Percentiles rank a stretch among this genome's conserved stretches.
These are phyloP conservation scores for Rhipidocladum racemiflorum DNA, from an alignment of 176 grass and related monocot species.

Conservation along the genomic window DNA sequence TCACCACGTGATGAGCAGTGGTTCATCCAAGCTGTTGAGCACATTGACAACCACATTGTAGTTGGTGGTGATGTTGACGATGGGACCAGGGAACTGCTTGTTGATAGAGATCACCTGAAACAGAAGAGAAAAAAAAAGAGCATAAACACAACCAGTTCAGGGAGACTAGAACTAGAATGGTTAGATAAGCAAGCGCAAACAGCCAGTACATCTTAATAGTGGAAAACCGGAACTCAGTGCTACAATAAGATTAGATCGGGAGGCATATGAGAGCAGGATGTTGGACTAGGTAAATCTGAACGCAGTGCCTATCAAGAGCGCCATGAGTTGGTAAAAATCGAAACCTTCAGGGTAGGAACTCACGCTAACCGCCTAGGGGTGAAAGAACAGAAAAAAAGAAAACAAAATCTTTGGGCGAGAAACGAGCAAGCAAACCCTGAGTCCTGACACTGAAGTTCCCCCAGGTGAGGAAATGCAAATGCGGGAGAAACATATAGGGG, in stretches of 20 bases:
- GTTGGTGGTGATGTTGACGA: constrained; percentile 78
- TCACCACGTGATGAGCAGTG: constrained; percentile 78
- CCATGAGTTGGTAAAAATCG: background rate
- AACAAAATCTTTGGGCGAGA: background rate
- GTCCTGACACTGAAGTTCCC: background rate
- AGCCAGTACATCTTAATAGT: background rate
- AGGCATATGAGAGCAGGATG: background rate
- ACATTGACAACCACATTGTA: constrained; percentile 78
- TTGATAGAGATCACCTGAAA: constrained; percentile 73
- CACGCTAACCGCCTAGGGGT: background rate
- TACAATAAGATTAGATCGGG: background rate
- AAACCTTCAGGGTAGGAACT: background rate
- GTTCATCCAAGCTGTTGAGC: constrained; percentile 90
- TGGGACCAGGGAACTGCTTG: constrained; percentile 77
- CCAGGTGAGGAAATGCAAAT: background rate
- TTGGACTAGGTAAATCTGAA: background rate
- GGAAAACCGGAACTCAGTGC: background rate
- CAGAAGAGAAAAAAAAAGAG: background rate
- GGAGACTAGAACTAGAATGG: background rate
- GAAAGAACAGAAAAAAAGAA: background rate
- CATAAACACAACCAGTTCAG: background rate
- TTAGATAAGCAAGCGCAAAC: background rate
- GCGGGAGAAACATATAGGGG: background rate
- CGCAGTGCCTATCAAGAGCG: background rate
- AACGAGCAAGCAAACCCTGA: background rate